These are phyloP conservation scores for Colletotrichum melonis DNA, from an alignment of 2,329 filamentous ascomycete species.

Conservation along the genomic window DNA sequence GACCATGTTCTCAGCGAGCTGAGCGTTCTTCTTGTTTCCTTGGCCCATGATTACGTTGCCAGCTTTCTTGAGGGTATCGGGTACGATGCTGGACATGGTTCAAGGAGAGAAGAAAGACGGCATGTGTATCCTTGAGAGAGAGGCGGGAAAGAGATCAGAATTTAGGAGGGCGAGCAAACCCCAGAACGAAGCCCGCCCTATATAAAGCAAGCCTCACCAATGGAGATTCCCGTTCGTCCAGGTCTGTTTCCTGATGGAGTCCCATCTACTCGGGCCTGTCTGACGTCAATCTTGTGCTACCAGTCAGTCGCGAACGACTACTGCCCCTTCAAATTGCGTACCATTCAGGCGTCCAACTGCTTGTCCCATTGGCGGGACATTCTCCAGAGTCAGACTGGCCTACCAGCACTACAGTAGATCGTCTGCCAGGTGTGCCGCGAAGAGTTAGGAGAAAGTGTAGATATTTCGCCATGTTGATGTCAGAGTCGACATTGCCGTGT, in stretches of 20 bases:
- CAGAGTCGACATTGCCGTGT: slow-evolving; percentile 27
- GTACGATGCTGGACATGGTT: slow-evolving; percentile 39
- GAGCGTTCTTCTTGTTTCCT: slow-evolving; percentile 66
- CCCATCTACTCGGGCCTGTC: neutral
- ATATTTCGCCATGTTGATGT: slow-evolving; percentile 36
- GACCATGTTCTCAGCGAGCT: slow-evolving; percentile 69
- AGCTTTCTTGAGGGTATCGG: slow-evolving; percentile 50
- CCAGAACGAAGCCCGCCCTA: neutral
- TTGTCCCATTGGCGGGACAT: slow-evolving; percentile 16
- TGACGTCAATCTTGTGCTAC: slow-evolving; percentile 29
- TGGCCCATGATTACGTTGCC: slow-evolving; percentile 55
- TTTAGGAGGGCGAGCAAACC: neutral
- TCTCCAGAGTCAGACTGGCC: neutral
- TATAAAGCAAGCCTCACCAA: neutral
- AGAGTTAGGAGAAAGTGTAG: slow-evolving; percentile 12
- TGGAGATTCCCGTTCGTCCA: neutral
- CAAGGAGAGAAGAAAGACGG: neutral
- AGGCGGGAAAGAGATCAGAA: neutral
- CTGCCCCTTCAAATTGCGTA: neutral
- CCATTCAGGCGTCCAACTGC: neutral
- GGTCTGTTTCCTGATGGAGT: neutral
- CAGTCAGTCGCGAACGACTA: neutral
- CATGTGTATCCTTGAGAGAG: neutral
- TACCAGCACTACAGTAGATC: neutral
- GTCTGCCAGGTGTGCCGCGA: neutral